phyloP scores from a whole-genome alignment of 257 asterid species.

The Agastache rugosa region DNA sequence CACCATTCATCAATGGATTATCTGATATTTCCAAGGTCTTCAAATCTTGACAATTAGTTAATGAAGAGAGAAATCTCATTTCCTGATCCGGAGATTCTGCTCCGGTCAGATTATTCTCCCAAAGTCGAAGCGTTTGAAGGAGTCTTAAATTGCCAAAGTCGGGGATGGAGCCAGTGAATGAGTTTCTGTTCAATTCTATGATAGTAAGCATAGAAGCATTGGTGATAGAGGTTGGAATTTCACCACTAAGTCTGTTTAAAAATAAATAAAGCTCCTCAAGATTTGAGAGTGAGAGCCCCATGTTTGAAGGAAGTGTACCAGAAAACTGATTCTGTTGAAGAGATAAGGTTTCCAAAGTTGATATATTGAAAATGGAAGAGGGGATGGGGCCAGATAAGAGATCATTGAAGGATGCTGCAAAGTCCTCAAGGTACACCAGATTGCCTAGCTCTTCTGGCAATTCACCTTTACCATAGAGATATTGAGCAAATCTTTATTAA shows the following conservation, averaged over 20 bases:
- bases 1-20: not conserved
- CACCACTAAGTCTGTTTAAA: not conserved
- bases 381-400: slow-evolving; percentile 17
- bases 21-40: not conserved
- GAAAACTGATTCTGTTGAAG: slow-evolving; percentile 16
- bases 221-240: not conserved
- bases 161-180: slow-evolving; percentile 10
- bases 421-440: not conserved
- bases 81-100: not conserved
- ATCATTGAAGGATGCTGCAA: slow-evolving; percentile 21
- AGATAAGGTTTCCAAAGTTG: not conserved
- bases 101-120: slow-evolving; percentile 14
- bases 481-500: not conserved
- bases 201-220: slow-evolving; percentile 3
- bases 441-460: slow-evolving; percentile 35
- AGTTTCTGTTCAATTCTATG: not conserved
- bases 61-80: not conserved
- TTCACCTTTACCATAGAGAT: slow-evolving; percentile 37
- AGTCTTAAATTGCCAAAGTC: not conserved
- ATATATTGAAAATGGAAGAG: slow-evolving; percentile 20
- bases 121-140: not conserved
- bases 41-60: slow-evolving; percentile 2
- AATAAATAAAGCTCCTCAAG: not conserved
- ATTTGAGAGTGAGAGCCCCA: not conserved
- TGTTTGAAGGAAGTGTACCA: not conserved